phyloP scores from a whole-genome alignment of 306 rosid genomes.

The Citrullus amarus region DNA sequence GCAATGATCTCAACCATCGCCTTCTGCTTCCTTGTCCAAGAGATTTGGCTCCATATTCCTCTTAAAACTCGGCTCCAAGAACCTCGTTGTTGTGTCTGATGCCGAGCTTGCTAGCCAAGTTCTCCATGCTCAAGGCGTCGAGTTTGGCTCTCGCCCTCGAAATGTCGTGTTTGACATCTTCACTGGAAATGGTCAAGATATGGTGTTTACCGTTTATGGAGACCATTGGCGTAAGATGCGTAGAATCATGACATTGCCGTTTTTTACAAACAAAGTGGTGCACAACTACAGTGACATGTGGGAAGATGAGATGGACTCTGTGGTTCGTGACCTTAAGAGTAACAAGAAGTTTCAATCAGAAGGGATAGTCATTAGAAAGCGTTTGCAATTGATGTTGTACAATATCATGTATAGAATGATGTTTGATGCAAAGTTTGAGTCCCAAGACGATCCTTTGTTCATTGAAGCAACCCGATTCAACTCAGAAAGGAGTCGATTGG shows the following conservation, averaged over 20 bases:
- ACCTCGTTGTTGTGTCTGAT: constrained; percentile 51
- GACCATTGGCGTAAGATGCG: constrained; percentile 91
- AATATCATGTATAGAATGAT: constrained; percentile 80
- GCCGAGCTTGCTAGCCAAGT: constrained; percentile 55
- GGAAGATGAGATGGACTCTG: constrained; percentile 71
- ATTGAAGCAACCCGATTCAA: constrained; percentile 51
- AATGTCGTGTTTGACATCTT: constrained; percentile 69
- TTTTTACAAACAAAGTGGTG: constrained; percentile 80
- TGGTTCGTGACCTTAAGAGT: constrained; percentile 33
- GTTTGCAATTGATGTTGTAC: constrained; percentile 61
- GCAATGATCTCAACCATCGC: constrained; percentile 70
- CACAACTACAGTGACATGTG: constrained; percentile 55
- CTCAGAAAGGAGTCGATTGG: constrained; percentile 67
- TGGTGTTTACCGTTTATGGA: constrained; percentile 64
- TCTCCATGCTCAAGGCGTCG: constrained; percentile 64
- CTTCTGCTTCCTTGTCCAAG: constrained; percentile 40
- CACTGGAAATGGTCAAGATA: constrained; percentile 75
- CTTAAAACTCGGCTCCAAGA: constrained; percentile 62
- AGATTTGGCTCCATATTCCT: constrained; percentile 46
- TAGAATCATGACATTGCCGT: constrained; percentile 65
- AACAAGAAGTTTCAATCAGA: constrained; percentile 27
- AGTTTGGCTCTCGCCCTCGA: constrained; percentile 62
- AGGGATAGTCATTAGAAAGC: constrained; percentile 54
- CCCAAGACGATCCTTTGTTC: constrained; percentile 70
- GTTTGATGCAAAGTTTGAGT: constrained; percentile 73